Base-by-base conservation (phyloP, 768 basidiomycete genomes). In the Tremella mesenterica region DNA sequence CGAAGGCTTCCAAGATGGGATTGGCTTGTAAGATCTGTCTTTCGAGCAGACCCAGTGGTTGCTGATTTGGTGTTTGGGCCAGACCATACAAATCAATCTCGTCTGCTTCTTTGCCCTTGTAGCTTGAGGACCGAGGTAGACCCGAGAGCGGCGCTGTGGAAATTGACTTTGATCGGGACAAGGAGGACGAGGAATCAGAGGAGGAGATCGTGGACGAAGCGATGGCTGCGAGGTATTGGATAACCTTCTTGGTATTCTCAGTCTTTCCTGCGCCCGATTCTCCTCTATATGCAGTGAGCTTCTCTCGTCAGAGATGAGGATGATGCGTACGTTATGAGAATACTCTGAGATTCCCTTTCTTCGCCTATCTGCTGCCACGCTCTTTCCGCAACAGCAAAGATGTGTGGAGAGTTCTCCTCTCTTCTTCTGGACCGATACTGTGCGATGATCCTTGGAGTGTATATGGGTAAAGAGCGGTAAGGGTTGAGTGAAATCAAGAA, bases 221-320 rank as follows among this genome's bases (percentile, higher is more conserved):
- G 61, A 97, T 96, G 6, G 95, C 89, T 0, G 95, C 93, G 36
- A 99, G 82, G 75, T 97, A 99, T 72, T 97, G 95, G 50, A 99
- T 99, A 65, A 97, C 93, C 69, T 97, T 97, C 80, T 99, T 97
- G 46, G 78, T 79, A 75, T 93, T 97, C 71, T 97, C 95, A 1
- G 95, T 99, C 78, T 97, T 99, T 39, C 95, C 95, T 3, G 95
- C 95, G 30, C 95, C 95, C 7, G 95, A 97, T 78, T 99, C 95
- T 38, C 95, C 95, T 8, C 92, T 95, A 63, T 0, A 41, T 20
- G 16, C 18, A 21, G 59, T 54, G 29, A 58, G 33, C 50, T 16
- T 8, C 21, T 14, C 23, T 12, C 18, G 29, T n/a, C 1, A 16
- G 0, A 18, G n/a, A 1, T 43, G 9, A 50, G 46, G n/a, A 16